A percentile compares a stretch with the other conserved stretches of the same genome.
These are phyloP conservation scores for Yamadazyma triangularis DNA, from an alignment of 1,139 yeast species.

Conservation along the genomic window DNA sequence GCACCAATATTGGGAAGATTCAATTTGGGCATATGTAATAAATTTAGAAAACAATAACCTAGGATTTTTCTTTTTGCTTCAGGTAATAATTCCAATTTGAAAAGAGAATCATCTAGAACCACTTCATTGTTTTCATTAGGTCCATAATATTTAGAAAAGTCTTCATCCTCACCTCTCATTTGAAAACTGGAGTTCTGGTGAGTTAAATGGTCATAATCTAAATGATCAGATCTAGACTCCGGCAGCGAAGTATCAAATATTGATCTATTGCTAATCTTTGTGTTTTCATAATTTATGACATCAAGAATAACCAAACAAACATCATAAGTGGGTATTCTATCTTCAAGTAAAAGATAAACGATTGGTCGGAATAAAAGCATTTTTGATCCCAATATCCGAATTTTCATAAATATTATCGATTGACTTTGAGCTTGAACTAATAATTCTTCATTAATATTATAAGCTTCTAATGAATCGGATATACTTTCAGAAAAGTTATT, in stretches of 20 bases:
- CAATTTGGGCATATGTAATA: conserved; percentile 29
- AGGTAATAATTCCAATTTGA: conserved; percentile 13
- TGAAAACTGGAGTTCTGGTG: conserved; percentile 30
- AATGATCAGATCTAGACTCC: too few relatives aligned
- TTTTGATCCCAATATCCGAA: conserved; percentile 32
- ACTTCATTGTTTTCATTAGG: conserved; percentile 9
- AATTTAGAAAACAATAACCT: conserved; percentile 21
- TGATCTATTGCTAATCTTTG: too few relatives aligned
- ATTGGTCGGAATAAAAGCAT: conserved; percentile 33
- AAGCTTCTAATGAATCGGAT: conserved; percentile 24
- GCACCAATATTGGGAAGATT: conserved; percentile 34
- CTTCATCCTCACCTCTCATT: conserved; percentile 27
- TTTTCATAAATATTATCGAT: conserved; percentile 36
- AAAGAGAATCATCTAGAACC: conserved; percentile 9
- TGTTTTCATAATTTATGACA: conserved; percentile 15
- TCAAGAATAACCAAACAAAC: conserved; percentile 21
- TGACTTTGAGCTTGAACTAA: conserved; percentile 35
- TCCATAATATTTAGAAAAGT: conserved; percentile 24
- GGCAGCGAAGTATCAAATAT: too few relatives aligned
- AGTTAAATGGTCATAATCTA: conserved; percentile 23
- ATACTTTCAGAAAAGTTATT: too few relatives aligned
- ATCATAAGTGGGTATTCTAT: conserved; percentile 22
- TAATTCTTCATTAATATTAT: conserved; percentile 31
- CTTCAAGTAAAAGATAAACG: conserved; percentile 30
- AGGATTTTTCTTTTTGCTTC: conserved; percentile 20